Evolutionary conservation across 2,329 filamentous ascomycete species (phyloP), one percentile per base, ranked within the genome.

Genomic region (Fusarium sp.): DNA sequence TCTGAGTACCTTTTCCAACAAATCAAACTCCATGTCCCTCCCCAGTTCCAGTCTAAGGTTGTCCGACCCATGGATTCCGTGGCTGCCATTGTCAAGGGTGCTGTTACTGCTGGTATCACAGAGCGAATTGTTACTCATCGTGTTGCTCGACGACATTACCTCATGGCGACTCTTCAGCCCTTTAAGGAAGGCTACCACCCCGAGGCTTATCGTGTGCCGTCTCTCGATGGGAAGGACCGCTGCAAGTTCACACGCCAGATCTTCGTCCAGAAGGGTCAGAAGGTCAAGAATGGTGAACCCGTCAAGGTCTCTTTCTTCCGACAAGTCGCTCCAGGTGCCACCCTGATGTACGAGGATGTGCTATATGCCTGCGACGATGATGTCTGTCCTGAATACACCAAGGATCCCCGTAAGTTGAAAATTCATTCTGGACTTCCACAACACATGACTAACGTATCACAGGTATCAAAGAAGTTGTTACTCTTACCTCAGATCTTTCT

Each of bases 391-490:
- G 96, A 98, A 82, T 99, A 99, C 82, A 98, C 95, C 76, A 99
- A 98, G 83, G 96, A 99, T 90, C 95, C 96, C 77, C 94, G 96
- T 97, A 91, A 91, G 95, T 93, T 71, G 22, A 14, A 30, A 8
- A 14, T 30, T 16, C 16, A 18, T 28, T 12, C 33, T n/a, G 10
- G 8, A 20, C 22, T 30, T 28, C 11, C 14, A 35, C n/a, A 61
- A 28, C 31, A 26, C 24, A 41, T 56, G 65, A 74, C 81, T 82
- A 81, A 80, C 74, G 53, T 55, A 42, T 41, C 30, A 72, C 75
- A 98, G 95, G 95, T 76, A 98, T 98, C 89, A 98, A 98, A 89
- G 96, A 98, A 84, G 95, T 98, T 64, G 96, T 98, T 73, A 99
- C 96, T 4, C 91, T 99, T 56, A 98, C 96, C 5, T 98, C 95